Conservation (phyloP, 2,329 filamentous ascomycete genomes). For the Penicillium vulpinum region DNA sequence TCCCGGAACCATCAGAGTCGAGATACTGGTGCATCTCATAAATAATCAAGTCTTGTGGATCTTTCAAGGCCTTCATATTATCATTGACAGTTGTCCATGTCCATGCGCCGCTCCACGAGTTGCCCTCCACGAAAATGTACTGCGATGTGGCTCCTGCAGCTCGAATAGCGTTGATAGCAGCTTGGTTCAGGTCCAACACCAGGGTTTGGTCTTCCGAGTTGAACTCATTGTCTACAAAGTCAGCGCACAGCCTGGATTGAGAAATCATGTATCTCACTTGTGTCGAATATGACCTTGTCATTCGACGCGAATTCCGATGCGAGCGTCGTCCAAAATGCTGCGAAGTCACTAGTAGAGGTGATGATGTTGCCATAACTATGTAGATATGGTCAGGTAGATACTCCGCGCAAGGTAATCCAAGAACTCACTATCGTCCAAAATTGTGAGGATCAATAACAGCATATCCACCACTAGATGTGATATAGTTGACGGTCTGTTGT, state of each 20-base stretch:
- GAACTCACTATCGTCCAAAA: constrained; percentile 45
- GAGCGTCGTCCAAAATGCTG: constrained; percentile 58
- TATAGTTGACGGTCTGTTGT: constrained; percentile 34
- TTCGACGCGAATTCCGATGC: constrained; percentile 57
- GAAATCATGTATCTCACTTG: constrained; percentile 39
- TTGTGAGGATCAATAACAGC: constrained; percentile 63
- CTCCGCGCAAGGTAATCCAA: background rate
- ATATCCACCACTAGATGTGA: constrained; percentile 50
- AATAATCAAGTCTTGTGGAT: constrained; percentile 55
- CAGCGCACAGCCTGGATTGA: background rate
- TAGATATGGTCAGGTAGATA: background rate
- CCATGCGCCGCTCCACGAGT: constrained; percentile 50
- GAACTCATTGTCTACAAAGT: constrained; percentile 59
- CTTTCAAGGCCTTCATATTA: constrained; percentile 51
- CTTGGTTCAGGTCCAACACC: constrained; percentile 63
- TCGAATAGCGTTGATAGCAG: constrained; percentile 63
- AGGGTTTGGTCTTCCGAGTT: constrained; percentile 62
- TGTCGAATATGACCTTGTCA: constrained; percentile 62
- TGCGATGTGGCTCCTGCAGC: constrained; percentile 58
- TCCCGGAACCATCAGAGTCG: constrained; percentile 57
- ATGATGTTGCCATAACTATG: constrained; percentile 46
- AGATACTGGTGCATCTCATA: constrained; percentile 66
- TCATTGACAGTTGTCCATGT: constrained; percentile 51
- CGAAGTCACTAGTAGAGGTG: constrained; percentile 54
- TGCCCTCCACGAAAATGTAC: constrained; percentile 61